phyloP scores from a whole-genome alignment of 2,329 filamentous ascomycete genomes.

The Pseudocercospora ulei region DNA sequence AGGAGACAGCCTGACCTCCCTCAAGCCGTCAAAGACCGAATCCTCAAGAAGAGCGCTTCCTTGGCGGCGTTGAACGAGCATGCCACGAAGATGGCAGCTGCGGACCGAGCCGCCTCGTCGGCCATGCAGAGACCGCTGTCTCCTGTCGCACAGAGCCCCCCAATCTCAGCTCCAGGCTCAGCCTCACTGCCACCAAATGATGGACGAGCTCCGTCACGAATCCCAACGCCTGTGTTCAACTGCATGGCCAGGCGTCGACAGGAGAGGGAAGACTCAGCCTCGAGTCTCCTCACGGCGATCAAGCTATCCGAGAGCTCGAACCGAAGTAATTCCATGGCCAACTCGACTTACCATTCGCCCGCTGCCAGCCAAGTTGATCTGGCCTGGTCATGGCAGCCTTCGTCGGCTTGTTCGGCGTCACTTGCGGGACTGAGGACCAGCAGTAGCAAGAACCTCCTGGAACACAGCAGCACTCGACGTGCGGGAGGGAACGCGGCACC shows the following conservation, averaged over 20 bases:
- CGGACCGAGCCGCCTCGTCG: constrained; percentile 3
- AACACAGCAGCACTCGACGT: constrained; percentile 23
- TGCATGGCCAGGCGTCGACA: constrained; percentile 33
- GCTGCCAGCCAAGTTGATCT: constrained; percentile 17
- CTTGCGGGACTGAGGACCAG: constrained; percentile 5
- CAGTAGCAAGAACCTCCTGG: constrained; percentile 21
- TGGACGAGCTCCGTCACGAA: constrained; percentile 32
- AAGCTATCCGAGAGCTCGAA: constrained; percentile 24
- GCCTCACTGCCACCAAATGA: constrained; percentile 6
- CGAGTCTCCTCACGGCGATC: constrained; percentile 34
- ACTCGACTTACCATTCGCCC: constrained; percentile 26
- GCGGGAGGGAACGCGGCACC: background rate
- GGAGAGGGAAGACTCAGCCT: constrained; percentile 35
- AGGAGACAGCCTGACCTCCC: constrained; percentile 12
- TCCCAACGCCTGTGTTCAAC: constrained; percentile 38
- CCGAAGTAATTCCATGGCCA: constrained; percentile 23
- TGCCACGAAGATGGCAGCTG: constrained; percentile 6
- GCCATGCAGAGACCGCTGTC: constrained; percentile 12
- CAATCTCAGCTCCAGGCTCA: constrained; percentile 15
- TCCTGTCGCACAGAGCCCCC: constrained; percentile 25
- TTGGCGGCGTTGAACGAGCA: constrained; percentile 16
- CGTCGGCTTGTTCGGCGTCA: background rate
- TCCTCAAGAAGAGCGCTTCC: constrained; percentile 27
- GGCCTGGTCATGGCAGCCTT: constrained; percentile 1
- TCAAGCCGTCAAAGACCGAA: constrained; percentile 12